Evolutionary conservation across 305 asterid species (phyloP), one percentile per base, ranked within the genome.

Genomic region (Fraxinus paxiana): DNA sequence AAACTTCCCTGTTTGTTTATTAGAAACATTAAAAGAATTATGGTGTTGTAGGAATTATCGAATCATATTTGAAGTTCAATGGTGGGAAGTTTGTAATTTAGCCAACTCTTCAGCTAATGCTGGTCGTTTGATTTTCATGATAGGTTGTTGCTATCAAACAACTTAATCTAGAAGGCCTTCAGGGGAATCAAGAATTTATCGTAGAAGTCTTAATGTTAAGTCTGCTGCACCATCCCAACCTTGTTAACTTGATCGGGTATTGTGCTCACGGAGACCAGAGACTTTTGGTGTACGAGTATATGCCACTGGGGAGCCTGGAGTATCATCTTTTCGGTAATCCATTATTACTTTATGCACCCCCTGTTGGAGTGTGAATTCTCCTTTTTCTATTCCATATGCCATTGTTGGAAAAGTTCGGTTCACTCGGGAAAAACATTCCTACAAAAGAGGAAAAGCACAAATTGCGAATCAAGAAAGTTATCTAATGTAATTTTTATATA

Each of bases 231-330:
- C 97, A 94, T 79, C 88, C 90, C 30, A 93, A 94, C 85, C 97
- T 94, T 33, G 98, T 94, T 83, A 94, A 91, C 76, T 86, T 94
- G 89, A 91, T 88, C 5, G 98, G 98, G 17, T 93, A 94, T 74
- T 94, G 98, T 84, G 89, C 97, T 0, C 97, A 91, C 81, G 98
- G 98, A 9, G 97, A 95, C 73, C 98, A 95, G 83, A 87, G 97
- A 83, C 97, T 94, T 77, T 81, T 94, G 83, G 96, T 94, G 77
- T 93, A 94, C 13, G 98, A 95, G 89, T 95, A 81, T 85, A 95
- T 95, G 98, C 88, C 97, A 20, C 84, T 85, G 98, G 97, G 97
- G 20, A 93, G 98, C 90, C 89, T 93, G 80, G 98, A 95, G 84
- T 84, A 92, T 85, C 98, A 95, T 87, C 89, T 93, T 67, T 93